Evolutionary conservation across 1,284 basidiomycete genomes (phyloP), one percentile per base, ranked within the genome.

Genomic region (Paramarasmius palmivorus): DNA sequence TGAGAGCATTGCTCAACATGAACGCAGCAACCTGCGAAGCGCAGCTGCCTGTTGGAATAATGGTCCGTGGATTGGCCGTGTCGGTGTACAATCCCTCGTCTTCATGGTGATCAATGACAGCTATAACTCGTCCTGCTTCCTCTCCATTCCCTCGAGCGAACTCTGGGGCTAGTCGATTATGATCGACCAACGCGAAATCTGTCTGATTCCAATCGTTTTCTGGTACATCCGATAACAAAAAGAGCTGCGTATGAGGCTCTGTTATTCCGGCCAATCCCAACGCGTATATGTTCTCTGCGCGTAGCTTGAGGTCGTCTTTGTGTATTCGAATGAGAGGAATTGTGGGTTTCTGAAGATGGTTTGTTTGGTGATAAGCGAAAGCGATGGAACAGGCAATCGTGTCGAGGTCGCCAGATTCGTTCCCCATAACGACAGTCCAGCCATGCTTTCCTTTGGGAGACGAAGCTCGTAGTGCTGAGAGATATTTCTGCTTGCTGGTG

Each of bases 331-430:
- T 73, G 32, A 98, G 77, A 0, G 96, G 83, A 19, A 95, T 78
- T n/a, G 80, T 76, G 22, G 75, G 76, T 23, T 68, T 68, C 8
- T 81, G 72, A 46, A 78, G 67, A 9, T 83, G 69, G 34, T 80
- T 64, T 62, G 67, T 82, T 65, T 65, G 76, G 48, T 93, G 78
- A 79, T 86, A 93, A 0, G 93, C 84, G 69, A 83, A 93, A 1
- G 83, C 89, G 53, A 97, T 82, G 2, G 94, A 83, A 53, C 89
- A 90, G 0, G 92, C 92, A 25, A 95, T 68, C 10, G 87, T 87
- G 71, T 98, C 95, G 37, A 97, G 83, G 71, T 98, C 95, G 65
- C 93, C 93, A 9, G 94, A 91, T 70, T 96, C 93, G 65, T 97
- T 96, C 1, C 94, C 94, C 82, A 93, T 91, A 0, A 86, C 87